A percentile compares a stretch with the other conserved stretches of the same genome.
These are phyloP conservation scores for Botryotinia calthae DNA, from an alignment of 2,329 filamentous ascomycete genomes.

Conservation along the genomic window DNA sequence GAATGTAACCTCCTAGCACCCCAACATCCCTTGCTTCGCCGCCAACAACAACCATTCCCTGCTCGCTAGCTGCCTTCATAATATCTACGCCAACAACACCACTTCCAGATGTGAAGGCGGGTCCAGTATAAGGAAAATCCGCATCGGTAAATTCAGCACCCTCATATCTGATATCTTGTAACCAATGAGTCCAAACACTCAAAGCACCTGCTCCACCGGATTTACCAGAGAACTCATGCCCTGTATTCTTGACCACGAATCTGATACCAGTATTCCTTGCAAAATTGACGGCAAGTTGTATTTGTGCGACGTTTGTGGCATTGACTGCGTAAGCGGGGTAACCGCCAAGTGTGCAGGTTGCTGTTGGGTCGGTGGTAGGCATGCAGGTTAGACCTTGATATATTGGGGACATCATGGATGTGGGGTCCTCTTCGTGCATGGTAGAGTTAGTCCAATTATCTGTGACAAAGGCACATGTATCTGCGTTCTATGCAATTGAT, in stretches of 20 bases:
- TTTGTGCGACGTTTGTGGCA: conserved; percentile 24
- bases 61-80: conserved; percentile 43
- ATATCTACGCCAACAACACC: conserved; percentile 46
- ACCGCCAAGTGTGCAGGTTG: conserved; percentile 23
- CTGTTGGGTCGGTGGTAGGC: conserved; percentile 10
- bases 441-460: conserved; percentile 39
- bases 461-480: conserved; percentile 39
- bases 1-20: conserved; percentile 49
- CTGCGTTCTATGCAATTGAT: conserved; percentile 32
- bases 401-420: conserved; percentile 48
- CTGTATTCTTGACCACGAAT: conserved; percentile 45
- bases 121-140: conserved; percentile 36
- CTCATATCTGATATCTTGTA: conserved; percentile 42
- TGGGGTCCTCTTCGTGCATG: conserved; percentile 42
- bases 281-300: conserved; percentile 36
- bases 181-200: conserved; percentile 49
- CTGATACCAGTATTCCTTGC: conserved; percentile 38
- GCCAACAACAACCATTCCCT: conserved; percentile 50
- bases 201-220: conserved; percentile 47
- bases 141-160: conserved; percentile 37
- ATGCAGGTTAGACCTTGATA: conserved; percentile 44
- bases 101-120: conserved; percentile 41
- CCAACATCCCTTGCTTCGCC: conserved; percentile 42
- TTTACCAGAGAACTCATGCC: conserved; percentile 48
- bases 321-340: conserved; percentile 32